Base-by-base conservation (phyloP, 2,329 filamentous ascomycete species). In the Fusarium nisikadoi region DNA sequence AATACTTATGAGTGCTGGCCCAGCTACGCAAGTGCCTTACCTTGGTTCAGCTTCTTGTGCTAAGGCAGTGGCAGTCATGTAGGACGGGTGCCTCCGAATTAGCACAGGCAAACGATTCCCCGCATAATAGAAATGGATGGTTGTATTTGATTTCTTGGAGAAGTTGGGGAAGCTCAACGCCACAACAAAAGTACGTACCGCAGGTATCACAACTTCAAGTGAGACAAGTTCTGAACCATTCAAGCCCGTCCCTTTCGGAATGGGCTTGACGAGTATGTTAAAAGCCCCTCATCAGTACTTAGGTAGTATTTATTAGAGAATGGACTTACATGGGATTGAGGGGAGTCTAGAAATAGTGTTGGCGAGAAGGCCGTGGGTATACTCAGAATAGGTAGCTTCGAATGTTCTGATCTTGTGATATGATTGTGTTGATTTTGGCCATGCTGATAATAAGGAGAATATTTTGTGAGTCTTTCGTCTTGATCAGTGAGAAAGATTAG, bases 161-260 rank as follows among this genome's bases (percentile, higher is more conserved):
- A 55, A 42, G 39, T 61, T 67, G 64, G 62, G 41, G 62, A 67
- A 62, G n/a, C 33, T 17, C n/a, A n/a, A 58, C 39, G 52, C 49
- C 52, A 63, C 38, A 35, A 45, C 41, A 14, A 38, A 36, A 27
- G 33, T 27, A 38, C 33, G 23, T 52, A 38, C 33, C 5, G 10
- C 31, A 27, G 23, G 27, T 27, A 52, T 52, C 49, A 52, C 49
- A 52, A 25, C 33, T 2, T 11, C 29, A 35, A 19, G 31, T 25
- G 31, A 47, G 20, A 13, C 14, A 49, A 23, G 27, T n/a, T 31
- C 45, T 6, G 23, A 33, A n/a, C 6, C 31, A 19, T 50, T 19
- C 17, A 23, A 50, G 11, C n/a, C 23, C 31, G 47, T 17, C 10
- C 20, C 20, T 49, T n/a, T 47, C 20, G 23, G 45, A 47, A 47